Evolutionary conservation across 768 basidiomycete genomes (phyloP).

Genomic region (Macrocybe gigantea): DNA sequence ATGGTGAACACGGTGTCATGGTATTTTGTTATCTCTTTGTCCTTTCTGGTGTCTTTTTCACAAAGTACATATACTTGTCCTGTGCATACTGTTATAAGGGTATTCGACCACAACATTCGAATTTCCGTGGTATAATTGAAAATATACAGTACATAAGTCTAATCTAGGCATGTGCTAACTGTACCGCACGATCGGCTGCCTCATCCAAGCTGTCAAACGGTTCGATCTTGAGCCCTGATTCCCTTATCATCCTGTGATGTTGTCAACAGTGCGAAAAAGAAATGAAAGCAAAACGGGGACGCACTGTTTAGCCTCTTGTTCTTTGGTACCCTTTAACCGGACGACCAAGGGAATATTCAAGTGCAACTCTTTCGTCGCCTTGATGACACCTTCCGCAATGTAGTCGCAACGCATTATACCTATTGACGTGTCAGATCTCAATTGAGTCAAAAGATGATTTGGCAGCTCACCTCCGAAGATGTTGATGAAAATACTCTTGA

Average conservation of each 20-base stretch:
- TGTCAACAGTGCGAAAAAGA: conserved; percentile 7
- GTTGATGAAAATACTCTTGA: conserved; percentile 99
- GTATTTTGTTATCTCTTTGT: conserved; percentile 17
- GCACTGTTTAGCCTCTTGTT: conserved; percentile 90
- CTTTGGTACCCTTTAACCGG: conserved; percentile 95
- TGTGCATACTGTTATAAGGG: conserved; percentile 12
- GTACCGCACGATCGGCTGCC: conserved; percentile 77
- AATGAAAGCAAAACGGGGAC: conserved; percentile 20
- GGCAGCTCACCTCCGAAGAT: conserved; percentile 73
- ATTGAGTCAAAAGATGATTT: background rate
- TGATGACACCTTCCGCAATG: conserved; percentile 97
- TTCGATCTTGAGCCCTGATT: conserved; percentile 89
- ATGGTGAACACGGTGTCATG: conserved; percentile 36
- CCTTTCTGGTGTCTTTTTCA: conserved; percentile 27
- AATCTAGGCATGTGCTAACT: conserved; percentile 49
- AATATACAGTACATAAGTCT: conserved; percentile 10
- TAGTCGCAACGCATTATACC: conserved; percentile 99
- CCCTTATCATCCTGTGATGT: conserved; percentile 77
- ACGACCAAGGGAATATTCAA: conserved; percentile 88
- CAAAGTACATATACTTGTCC: conserved; percentile 34
- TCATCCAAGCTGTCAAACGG: conserved; percentile 92
- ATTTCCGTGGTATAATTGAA: conserved; percentile 10
- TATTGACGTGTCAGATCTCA: conserved; percentile 15
- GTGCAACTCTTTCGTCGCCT: conserved; percentile 88
- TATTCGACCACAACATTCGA: conserved; percentile 8